Evolutionary conservation across 2,329 filamentous ascomycete genomes (phyloP).

Genomic region (Trichoderma semiorbis): DNA sequence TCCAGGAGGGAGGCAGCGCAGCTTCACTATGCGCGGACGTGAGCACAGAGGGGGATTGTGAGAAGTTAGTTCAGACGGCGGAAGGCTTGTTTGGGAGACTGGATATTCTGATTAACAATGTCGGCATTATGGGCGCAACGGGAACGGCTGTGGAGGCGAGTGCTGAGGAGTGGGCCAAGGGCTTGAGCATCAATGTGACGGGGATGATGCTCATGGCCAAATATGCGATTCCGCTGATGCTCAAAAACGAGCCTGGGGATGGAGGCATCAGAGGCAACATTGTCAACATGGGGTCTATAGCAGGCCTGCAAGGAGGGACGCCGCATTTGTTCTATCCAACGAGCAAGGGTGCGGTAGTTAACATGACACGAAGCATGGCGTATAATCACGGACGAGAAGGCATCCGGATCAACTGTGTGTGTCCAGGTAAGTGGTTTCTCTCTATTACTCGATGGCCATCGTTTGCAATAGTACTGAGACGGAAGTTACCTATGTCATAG

Average conservation of each 20-base stretch:
- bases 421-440: slow-evolving; percentile 33
- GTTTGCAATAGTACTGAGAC: neutral
- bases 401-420: slow-evolving; percentile 50
- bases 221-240: slow-evolving; percentile 59
- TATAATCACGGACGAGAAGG: slow-evolving; percentile 44
- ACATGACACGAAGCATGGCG: slow-evolving; percentile 52
- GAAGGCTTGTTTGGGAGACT: slow-evolving; percentile 50
- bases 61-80: slow-evolving; percentile 39
- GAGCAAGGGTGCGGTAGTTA: slow-evolving; percentile 46
- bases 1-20: slow-evolving; percentile 38
- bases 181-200: slow-evolving; percentile 59
- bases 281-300: slow-evolving; percentile 62
- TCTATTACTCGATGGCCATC: neutral
- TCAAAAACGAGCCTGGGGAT: slow-evolving; percentile 39
- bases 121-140: slow-evolving; percentile 56
- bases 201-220: slow-evolving; percentile 65
- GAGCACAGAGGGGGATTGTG: slow-evolving; percentile 51
- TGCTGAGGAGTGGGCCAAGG: slow-evolving; percentile 53
- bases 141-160: slow-evolving; percentile 61
- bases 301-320: slow-evolving; percentile 48
- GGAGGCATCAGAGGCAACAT: slow-evolving; percentile 48
- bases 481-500: neutral
- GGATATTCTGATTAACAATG: slow-evolving; percentile 63
- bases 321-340: slow-evolving; percentile 46
- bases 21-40: slow-evolving; percentile 51